phyloP scores from a whole-genome alignment of 805 yeast genomes.

The Candida qinlingensis region DNA sequence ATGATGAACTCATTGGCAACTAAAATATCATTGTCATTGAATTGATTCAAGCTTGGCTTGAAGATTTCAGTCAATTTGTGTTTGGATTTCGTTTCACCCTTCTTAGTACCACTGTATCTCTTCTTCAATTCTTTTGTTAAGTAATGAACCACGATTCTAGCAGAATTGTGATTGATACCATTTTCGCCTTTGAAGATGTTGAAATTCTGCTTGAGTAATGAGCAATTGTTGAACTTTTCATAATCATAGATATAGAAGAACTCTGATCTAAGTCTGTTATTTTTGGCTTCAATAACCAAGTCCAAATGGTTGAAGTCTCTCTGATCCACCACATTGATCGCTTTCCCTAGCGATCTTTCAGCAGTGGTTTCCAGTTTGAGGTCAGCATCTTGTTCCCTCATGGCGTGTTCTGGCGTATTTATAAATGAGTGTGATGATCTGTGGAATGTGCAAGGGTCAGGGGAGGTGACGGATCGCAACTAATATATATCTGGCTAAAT shows the following conservation, averaged over 20 bases:
- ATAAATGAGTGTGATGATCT: not conserved
- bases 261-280: conserved; percentile 25
- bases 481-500: not conserved
- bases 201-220: conserved; percentile 21
- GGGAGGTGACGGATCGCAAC: not conserved
- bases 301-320: conserved; percentile 24
- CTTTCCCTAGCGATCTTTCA: conserved; percentile 23
- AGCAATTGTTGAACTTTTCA: conserved; percentile 25
- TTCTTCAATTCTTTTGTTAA: conserved; percentile 28
- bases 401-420: not conserved
- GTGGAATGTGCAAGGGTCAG: not conserved
- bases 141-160: conserved; percentile 30
- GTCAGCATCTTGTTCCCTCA: conserved; percentile 3
- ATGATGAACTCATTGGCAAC: conserved; percentile 25
- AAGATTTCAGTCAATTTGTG: conserved; percentile 27
- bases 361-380: conserved; percentile 22
- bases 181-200: conserved; percentile 16
- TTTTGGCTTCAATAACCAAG: conserved; percentile 24
- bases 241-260: conserved; percentile 30
- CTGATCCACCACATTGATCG: conserved; percentile 20
- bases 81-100: conserved; percentile 11
- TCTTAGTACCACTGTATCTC: conserved; percentile 14
- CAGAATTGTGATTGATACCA: conserved; percentile 28
- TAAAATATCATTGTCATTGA: conserved; percentile 26
- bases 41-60: conserved; percentile 31